Percentiles rank a stretch among this genome's conserved stretches.
Conservation (phyloP, 148 eudicot genomes). For the Polygonum maritimum region DNA sequence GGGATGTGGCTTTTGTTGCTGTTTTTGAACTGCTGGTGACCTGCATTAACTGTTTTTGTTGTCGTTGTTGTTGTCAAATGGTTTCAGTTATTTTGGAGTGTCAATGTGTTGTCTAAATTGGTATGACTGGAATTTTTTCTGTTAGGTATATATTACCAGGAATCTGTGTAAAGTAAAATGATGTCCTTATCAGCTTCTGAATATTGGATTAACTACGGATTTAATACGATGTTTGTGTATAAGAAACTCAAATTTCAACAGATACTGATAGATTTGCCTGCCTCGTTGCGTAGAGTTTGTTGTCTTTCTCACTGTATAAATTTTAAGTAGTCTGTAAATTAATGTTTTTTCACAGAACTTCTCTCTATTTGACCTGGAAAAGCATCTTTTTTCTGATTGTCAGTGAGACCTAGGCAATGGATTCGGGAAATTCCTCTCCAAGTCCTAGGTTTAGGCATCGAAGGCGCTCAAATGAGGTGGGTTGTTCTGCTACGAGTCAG, state of each 20-base stretch:
- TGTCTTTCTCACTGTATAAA: not conserved
- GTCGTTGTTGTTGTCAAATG: not conserved
- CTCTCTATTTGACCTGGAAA: not conserved
- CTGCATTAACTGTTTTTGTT: not conserved
- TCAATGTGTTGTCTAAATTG: not conserved
- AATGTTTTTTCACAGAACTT: too few relatives aligned
- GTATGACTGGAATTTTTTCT: not conserved
- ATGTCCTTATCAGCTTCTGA: not conserved
- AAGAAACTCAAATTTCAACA: not conserved
- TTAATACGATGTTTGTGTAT: not conserved
- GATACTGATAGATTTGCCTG: not conserved
- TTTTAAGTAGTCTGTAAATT: not conserved
- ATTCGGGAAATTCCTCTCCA: not conserved
- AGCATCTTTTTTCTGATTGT: not conserved
- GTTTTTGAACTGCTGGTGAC: not conserved
- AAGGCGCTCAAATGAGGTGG: constrained; percentile 10
- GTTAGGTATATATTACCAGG: not conserved
- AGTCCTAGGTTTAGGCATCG: constrained; percentile 11
- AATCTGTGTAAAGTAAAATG: not conserved
- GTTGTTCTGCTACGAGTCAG: not conserved
- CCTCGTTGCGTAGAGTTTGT: not conserved
- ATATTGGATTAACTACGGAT: not conserved
- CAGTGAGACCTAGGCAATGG: not conserved
- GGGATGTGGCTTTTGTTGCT: not conserved
- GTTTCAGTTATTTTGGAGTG: not conserved